A percentile compares a stretch with the other conserved stretches of the same genome.
phyloP scores from a whole-genome alignment of 2,329 filamentous ascomycete species.

The Rutstroemia sp. region DNA sequence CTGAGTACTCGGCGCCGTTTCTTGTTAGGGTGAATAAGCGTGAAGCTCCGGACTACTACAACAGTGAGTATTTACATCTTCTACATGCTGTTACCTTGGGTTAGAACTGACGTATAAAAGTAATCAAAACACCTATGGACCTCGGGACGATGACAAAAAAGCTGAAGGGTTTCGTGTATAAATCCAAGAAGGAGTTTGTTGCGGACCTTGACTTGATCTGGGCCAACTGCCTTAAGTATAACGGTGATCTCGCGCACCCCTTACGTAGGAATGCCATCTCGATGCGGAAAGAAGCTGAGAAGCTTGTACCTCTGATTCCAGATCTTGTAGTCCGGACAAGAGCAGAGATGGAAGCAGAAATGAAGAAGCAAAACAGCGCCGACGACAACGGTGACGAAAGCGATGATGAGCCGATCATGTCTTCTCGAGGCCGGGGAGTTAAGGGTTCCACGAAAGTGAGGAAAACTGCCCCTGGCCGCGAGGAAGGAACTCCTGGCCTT shows the following conservation, averaged over 20 bases:
- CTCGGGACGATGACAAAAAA: conserved; percentile 98
- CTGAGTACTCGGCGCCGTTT: conserved; percentile 95
- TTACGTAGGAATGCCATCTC: conserved; percentile 87
- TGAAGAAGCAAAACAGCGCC: conserved; percentile 78
- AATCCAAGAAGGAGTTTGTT: conserved; percentile 91
- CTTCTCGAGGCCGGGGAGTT: conserved; percentile 71
- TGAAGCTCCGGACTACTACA: conserved; percentile 93
- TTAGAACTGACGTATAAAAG: conserved; percentile 44
- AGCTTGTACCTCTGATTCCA: conserved; percentile 88
- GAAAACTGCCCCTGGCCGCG: conserved; percentile 64
- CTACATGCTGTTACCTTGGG: not conserved
- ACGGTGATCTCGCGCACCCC: conserved; percentile 80
- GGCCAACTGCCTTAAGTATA: conserved; percentile 95
- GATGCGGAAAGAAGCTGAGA: conserved; percentile 97
- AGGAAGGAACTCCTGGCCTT: conserved; percentile 69
- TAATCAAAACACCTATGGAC: conserved; percentile 97
- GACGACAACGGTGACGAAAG: conserved; percentile 81
- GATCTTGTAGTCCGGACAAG: conserved; percentile 85
- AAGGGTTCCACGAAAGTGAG: conserved; percentile 60
- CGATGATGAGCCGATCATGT: conserved; percentile 97
- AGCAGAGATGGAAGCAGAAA: conserved; percentile 86
- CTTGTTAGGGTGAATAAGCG: conserved; percentile 91
- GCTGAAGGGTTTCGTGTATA: conserved; percentile 71
- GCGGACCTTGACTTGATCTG: conserved; percentile 91
- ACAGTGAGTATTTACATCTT: conserved; percentile 49